A percentile compares a stretch with the other conserved stretches of the same genome.
These are phyloP conservation scores for Protomyces gravidus DNA, from an alignment of 1,139 yeast species.

Conservation along the genomic window DNA sequence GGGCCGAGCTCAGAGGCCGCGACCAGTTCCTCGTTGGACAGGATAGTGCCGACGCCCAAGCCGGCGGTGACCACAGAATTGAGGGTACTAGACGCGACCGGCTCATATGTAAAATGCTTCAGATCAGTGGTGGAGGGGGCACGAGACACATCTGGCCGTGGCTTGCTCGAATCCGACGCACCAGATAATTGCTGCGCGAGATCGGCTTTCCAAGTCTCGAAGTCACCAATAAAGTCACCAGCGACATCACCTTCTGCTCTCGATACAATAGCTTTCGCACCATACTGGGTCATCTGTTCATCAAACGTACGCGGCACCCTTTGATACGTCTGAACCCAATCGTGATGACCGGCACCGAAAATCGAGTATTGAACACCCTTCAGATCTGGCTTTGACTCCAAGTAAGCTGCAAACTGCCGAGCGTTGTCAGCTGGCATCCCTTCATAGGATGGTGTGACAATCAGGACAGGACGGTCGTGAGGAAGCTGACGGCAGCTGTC, in stretches of 20 bases:
- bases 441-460: constrained; percentile 28
- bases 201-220: constrained; percentile 27
- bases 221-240: constrained; percentile 27
- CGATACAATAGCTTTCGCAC: constrained; percentile 16
- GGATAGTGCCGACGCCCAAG: constrained; percentile 3
- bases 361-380: constrained; percentile 20
- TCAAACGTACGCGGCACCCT: constrained; percentile 24
- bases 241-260: constrained; percentile 28
- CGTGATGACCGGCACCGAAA: constrained; percentile 30
- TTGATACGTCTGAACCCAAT: constrained; percentile 25
- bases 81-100: constrained; percentile 8
- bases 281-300: constrained; percentile 6
- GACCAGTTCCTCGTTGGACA: constrained; percentile 8
- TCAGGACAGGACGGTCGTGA: constrained; percentile 13
- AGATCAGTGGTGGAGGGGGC: background rate
- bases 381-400: constrained; percentile 17
- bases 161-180: background rate
- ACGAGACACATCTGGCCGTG: background rate
- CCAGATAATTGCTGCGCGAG: constrained; percentile 1
- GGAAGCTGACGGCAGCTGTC: constrained; percentile 19
- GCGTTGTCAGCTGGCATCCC: constrained; percentile 29
- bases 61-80: constrained; percentile 5
- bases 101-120: constrained; percentile 19
- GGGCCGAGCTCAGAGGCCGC: constrained; percentile 5
- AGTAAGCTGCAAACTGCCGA: constrained; percentile 23